Percentiles rank a stretch among this genome's conserved stretches.
Conservation (phyloP, 2,329 filamentous ascomycete genomes). For the Cladobotryum protrusum region DNA sequence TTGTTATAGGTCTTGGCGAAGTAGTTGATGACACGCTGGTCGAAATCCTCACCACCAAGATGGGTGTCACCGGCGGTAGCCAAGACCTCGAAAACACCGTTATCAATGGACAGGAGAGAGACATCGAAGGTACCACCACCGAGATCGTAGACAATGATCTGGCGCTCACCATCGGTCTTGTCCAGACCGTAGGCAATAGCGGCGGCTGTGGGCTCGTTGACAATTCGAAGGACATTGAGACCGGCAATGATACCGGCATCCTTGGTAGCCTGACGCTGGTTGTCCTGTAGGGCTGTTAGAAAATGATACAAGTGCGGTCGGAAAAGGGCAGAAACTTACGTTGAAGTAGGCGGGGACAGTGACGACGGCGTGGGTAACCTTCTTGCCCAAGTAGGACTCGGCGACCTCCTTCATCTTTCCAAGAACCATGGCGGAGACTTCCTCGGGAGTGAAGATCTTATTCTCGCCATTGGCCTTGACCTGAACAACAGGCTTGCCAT, state of each 20-base stretch:
- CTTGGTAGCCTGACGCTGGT: slow-evolving; percentile 95
- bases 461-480: slow-evolving; percentile 59
- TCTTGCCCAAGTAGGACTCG: slow-evolving; percentile 73
- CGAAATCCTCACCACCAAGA: slow-evolving; percentile 97
- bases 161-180: slow-evolving; percentile 75
- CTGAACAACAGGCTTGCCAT: slow-evolving; percentile 81
- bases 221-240: slow-evolving; percentile 90
- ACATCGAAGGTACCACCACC: slow-evolving; percentile 95
- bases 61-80: slow-evolving; percentile 96
- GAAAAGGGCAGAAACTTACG: slow-evolving; percentile 27
- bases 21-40: slow-evolving; percentile 94
- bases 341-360: slow-evolving; percentile 98
- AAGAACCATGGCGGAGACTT: slow-evolving; percentile 74
- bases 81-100: slow-evolving; percentile 90
- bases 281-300: slow-evolving; percentile 49
- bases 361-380: slow-evolving; percentile 81
- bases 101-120: slow-evolving; percentile 82
- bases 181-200: slow-evolving; percentile 92
- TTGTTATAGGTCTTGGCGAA: slow-evolving; percentile 98
- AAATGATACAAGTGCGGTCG: background rate
- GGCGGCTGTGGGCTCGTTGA: slow-evolving; percentile 94
- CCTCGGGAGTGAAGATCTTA: slow-evolving; percentile 74
- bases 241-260: slow-evolving; percentile 88
- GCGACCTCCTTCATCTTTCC: slow-evolving; percentile 82
- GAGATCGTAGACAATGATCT: slow-evolving; percentile 90